phyloP scores from a whole-genome alignment of 2,329 filamentous ascomycete species.

The Scedosporium boydii region DNA sequence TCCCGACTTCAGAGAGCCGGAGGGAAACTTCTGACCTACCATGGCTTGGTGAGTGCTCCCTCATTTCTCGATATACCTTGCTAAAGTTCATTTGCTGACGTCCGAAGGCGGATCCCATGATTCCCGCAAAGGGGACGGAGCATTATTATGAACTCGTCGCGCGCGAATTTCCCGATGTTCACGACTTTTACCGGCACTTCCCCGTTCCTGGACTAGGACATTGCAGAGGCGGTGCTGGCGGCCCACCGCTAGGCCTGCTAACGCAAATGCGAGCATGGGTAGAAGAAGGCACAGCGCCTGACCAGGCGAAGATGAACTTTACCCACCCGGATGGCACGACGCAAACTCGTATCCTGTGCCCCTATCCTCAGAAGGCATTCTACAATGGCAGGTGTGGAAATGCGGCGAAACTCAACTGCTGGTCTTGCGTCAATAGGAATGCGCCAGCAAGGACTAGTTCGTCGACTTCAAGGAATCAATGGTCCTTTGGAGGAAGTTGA shows the following conservation, averaged over 20 bases:
- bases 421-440: too few relatives aligned
- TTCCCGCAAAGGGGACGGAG: neutral
- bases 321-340: too few relatives aligned
- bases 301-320: too few relatives aligned
- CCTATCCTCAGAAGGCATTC: too few relatives aligned
- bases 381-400: too few relatives aligned
- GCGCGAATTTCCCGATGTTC: neutral
- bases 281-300: too few relatives aligned
- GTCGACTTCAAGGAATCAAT: too few relatives aligned
- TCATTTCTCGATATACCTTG: neutral
- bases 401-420: too few relatives aligned
- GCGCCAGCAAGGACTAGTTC: too few relatives aligned
- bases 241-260: neutral
- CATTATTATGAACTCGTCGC: constrained; percentile 5
- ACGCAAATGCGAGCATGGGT: too few relatives aligned
- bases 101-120: neutral
- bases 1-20: neutral
- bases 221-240: neutral
- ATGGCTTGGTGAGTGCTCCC: neutral
- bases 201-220: constrained; percentile 8
- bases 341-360: too few relatives aligned
- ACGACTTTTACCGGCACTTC: constrained; percentile 8
- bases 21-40: neutral
- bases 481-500: too few relatives aligned
- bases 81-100: neutral